Conservation (phyloP, 2,329 filamentous ascomycete genomes). For the Aspergillus carbonarius region DNA sequence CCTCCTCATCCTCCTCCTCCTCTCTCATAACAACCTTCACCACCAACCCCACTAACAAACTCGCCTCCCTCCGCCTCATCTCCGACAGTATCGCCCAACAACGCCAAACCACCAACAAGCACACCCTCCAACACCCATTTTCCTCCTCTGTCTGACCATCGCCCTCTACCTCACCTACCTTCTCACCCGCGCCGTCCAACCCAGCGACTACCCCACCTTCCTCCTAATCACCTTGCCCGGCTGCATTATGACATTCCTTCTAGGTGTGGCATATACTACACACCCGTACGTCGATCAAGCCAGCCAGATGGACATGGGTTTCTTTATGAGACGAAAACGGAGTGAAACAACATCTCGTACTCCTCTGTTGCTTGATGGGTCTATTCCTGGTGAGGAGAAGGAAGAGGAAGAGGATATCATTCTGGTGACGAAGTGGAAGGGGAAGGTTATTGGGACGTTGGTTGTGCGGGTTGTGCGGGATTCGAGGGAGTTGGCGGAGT, state of each 20-base stretch:
- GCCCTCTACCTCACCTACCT: constrained; percentile 42
- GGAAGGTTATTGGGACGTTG: constrained; percentile 67
- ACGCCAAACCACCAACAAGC: constrained; percentile 64
- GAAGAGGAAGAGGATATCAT: no score
- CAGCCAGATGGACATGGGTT: no score
- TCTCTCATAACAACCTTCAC: constrained; percentile 34
- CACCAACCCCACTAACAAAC: constrained; percentile 57
- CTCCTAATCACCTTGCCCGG: background rate
- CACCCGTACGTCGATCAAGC: constrained; percentile 63
- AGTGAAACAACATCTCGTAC: no score
- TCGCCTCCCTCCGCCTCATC: constrained; percentile 68
- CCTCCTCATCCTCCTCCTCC: constrained; percentile 27
- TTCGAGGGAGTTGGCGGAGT: no score
- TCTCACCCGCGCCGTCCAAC: constrained; percentile 36
- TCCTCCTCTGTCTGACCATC: constrained; percentile 40
- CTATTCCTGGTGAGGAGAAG: constrained; percentile 51
- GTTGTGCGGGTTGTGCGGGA: constrained; percentile 50
- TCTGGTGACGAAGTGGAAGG: constrained; percentile 34
- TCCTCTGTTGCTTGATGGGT: constrained; percentile 57
- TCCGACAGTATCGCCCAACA: constrained; percentile 83
- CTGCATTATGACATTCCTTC: background rate
- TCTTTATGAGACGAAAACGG: constrained; percentile 47
- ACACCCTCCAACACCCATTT: constrained; percentile 63
- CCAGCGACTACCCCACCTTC: constrained; percentile 7
- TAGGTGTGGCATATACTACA: constrained; percentile 47